phyloP scores from a whole-genome alignment of 1,139 yeast species.

The Saccharomycopsis hybrid region DNA sequence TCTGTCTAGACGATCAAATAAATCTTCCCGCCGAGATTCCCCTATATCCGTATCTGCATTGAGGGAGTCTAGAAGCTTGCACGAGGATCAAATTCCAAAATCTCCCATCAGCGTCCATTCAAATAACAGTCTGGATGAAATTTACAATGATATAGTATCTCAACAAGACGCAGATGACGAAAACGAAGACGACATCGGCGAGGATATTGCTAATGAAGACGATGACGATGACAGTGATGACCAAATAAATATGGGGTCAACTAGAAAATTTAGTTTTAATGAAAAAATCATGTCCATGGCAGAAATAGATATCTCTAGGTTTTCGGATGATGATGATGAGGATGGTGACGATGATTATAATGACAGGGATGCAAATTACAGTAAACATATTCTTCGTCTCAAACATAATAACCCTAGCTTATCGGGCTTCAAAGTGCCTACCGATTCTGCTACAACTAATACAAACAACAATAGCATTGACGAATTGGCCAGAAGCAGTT shows the following conservation, averaged over 20 bases:
- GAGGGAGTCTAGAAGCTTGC: not conserved
- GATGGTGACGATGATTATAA: slow-evolving; percentile 2
- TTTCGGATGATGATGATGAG: slow-evolving; percentile 12
- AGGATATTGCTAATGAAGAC: not conserved
- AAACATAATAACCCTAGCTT: not conserved
- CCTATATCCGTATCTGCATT: slow-evolving; percentile 11
- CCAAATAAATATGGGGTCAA: not conserved
- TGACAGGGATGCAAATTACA: not conserved
- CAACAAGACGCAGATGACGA: not conserved
- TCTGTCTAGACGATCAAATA: slow-evolving; percentile 14
- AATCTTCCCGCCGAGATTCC: slow-evolving; percentile 6
- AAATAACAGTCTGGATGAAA: slow-evolving; percentile 11
- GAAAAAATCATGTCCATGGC: slow-evolving; percentile 14
- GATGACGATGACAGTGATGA: not conserved
- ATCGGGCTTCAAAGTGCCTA: not conserved
- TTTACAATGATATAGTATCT: slow-evolving; percentile 9
- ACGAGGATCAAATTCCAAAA: not conserved
- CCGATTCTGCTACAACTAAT: not conserved
- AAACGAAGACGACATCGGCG: not conserved
- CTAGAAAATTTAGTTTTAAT: slow-evolving; percentile 12
- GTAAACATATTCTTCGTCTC: not conserved
- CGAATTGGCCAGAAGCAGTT: not conserved
- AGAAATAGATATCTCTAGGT: slow-evolving; percentile 12
- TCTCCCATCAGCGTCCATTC: slow-evolving; percentile 8
- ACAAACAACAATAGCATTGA: not conserved